A percentile compares a stretch with the other conserved stretches of the same genome.
phyloP scores from a whole-genome alignment of 257 asterid genomes.

The Scutellaria minor region DNA sequence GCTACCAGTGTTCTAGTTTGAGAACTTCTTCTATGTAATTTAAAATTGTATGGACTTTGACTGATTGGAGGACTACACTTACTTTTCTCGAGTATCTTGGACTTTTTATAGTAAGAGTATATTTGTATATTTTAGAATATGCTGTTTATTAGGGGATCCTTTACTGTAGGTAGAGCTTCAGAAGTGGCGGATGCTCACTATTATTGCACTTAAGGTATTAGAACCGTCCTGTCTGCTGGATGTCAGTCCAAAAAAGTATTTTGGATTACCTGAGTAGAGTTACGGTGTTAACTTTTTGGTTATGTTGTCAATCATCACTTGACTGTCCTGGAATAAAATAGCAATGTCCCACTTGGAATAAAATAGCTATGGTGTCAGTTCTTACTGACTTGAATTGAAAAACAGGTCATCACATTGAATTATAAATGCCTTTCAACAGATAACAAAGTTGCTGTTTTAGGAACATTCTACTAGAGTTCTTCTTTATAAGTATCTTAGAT shows the following conservation, averaged over 20 bases:
- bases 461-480: background rate
- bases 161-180: background rate
- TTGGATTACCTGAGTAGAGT: conserved; percentile 9
- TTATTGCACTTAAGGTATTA: background rate
- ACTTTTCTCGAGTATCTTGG: too few species aligned
- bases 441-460: background rate
- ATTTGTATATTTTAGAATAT: background rate
- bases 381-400: background rate
- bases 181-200: background rate
- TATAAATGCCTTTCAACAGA: background rate
- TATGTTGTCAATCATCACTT: background rate
- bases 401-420: background rate
- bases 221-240: conserved; percentile 1
- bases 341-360: background rate
- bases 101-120: background rate
- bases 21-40: too few species aligned
- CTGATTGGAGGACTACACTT: too few species aligned
- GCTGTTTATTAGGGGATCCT: background rate
- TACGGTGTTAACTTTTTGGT: background rate
- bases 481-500: conserved; percentile 5
- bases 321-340: conserved; percentile 10
- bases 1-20: too few species aligned
- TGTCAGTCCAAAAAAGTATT: background rate
- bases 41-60: too few species aligned
- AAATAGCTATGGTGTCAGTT: background rate